Evolutionary conservation across 352 stramenopile genomes (phyloP).

Genomic region (Pythium oligandrum): DNA sequence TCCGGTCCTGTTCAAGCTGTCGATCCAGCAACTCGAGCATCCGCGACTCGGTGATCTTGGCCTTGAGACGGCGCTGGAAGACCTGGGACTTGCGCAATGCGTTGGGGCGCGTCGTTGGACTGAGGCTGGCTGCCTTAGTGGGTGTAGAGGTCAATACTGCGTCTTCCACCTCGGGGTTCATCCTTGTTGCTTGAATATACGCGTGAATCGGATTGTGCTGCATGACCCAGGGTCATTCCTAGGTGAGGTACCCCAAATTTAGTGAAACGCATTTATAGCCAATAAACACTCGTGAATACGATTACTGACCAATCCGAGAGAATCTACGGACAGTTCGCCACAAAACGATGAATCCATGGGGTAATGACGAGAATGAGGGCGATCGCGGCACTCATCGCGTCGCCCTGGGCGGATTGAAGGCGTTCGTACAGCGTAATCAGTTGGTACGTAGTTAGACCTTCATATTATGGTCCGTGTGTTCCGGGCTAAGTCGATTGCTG

Average conservation of each 20-base stretch:
- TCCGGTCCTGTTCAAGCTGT: constrained; percentile 19
- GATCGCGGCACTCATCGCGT: constrained; percentile 12
- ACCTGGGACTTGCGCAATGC: constrained; percentile 22
- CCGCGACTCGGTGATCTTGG: constrained; percentile 61
- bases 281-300: too few species aligned
- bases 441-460: constrained; percentile 13
- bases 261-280: too few species aligned
- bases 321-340: too few species aligned
- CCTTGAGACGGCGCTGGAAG: constrained; percentile 52
- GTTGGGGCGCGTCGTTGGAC: background rate
- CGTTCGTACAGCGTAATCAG: constrained; percentile 33
- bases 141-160: background rate
- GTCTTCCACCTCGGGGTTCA: constrained; percentile 24
- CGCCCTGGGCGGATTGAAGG: constrained; percentile 30
- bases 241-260: too few species aligned
- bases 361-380: constrained; percentile 4
- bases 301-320: too few species aligned
- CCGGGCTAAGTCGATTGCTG: too few species aligned
- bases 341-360: constrained; percentile 32
- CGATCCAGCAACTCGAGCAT: constrained; percentile 65
- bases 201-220: too few species aligned
- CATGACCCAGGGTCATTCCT: too few species aligned
- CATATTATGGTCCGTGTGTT: background rate
- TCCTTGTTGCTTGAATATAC: constrained; percentile 5
- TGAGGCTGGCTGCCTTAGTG: too few species aligned